Evolutionary conservation across 352 stramenopile species (phyloP).

Genomic region (Phytophthora boehmeriae): DNA sequence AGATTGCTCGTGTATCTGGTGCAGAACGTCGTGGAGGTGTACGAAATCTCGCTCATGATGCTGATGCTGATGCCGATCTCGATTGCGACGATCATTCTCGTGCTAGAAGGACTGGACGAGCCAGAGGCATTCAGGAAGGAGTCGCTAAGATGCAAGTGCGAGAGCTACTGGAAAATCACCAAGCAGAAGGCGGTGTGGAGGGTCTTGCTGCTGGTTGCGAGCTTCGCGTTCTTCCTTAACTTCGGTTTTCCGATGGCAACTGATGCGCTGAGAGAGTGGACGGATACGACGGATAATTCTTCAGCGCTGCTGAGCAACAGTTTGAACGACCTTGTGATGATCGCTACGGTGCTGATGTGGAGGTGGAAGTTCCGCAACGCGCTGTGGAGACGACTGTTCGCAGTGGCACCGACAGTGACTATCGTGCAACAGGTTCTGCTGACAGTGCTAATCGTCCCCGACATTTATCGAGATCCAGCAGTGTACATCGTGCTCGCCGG

Average conservation of each 20-base stretch:
- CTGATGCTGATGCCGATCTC: constrained; percentile 34
- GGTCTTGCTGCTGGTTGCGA: constrained; percentile 45
- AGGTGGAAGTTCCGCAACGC: constrained; percentile 40
- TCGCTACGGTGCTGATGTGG: constrained; percentile 42
- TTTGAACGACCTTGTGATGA: constrained; percentile 42
- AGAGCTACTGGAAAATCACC: constrained; percentile 63
- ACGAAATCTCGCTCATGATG: constrained; percentile 35
- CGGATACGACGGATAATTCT: constrained; percentile 26
- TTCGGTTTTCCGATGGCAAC: constrained; percentile 43
- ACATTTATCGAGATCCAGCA: constrained; percentile 23
- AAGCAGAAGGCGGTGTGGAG: constrained; percentile 60
- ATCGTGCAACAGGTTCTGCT: constrained; percentile 35
- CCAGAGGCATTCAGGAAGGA: constrained; percentile 21
- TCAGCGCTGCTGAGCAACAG: constrained; percentile 34
- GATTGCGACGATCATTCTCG: constrained; percentile 37
- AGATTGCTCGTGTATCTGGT: constrained; percentile 33
- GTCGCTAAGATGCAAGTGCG: constrained; percentile 41
- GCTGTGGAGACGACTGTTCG: constrained; percentile 47
- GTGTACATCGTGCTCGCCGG: constrained; percentile 37
- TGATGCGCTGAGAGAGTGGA: constrained; percentile 39
- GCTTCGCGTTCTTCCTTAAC: constrained; percentile 54
- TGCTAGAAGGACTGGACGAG: constrained; percentile 26
- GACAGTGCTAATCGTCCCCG: constrained; percentile 33
- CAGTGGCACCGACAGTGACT: constrained; percentile 31
- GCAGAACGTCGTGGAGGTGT: constrained; percentile 28